Base-by-base conservation (phyloP, 306 rosid species). In the Malus sieversii region DNA sequence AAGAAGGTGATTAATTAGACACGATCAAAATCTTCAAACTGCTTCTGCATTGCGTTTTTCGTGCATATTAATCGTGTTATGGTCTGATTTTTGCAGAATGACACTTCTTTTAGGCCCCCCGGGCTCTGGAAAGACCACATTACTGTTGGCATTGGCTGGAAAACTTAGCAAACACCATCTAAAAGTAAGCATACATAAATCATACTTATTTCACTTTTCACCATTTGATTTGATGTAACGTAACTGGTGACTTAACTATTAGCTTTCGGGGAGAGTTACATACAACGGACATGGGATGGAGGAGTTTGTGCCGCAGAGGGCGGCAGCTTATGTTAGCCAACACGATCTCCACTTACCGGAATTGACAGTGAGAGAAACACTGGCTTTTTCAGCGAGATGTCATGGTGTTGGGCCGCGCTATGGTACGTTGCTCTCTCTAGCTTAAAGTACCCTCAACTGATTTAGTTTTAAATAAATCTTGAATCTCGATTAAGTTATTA, bases 331-430 rank as follows among this genome's bases (percentile, higher is more conserved):
- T 71, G 79, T 85, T 2, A 81, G 88, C 35, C 91, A 87, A n/a
- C 72, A 81, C 64, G 88, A 87, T 85, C 73, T 79, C 51, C 91
- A 87, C 40, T 76, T 79, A 66, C 84, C 85, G 22, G 88, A 80
- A 83, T 80, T 85, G 80, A 87, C 91, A 32, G 91, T 87, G 1
- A 85, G 88, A 30, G 91, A 87, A 73, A 85, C 91, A 48, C 68
- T 87, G 77, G 82, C 81, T 45, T 87, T 87, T 76, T 81, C 91
- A 25, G 91, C 87, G 6, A 85, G 84, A 78, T 87, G 88, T 76
- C 91, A 87, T 78, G 91, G 91, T 16, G 86, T 85, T n/a, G 89
- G 91, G 25, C 81, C 91, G 6, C 81, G 87, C 68, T 85, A 76
- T 77, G 91, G 91, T 87, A 59, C 53, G 84, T 72, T 44, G 19